Base-by-base conservation (phyloP, 148 eudicot species). In the Agrostemma githago region DNA sequence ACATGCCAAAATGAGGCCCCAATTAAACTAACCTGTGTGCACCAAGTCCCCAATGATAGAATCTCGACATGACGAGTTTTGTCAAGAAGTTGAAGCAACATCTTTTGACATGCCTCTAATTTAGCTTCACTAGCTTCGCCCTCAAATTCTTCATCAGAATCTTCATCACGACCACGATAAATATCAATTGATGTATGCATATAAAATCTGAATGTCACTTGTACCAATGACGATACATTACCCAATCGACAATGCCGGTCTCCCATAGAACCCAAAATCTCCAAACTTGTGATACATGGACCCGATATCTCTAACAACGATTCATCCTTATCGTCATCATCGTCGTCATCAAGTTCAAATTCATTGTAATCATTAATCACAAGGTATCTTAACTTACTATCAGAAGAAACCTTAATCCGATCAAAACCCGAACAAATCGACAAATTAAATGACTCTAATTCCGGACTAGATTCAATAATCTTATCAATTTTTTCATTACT, bases 1-100 rank as follows among this genome's bases (percentile, higher is more conserved):
- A n/a, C n/a, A n/a, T n/a, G n/a, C n/a, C n/a, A n/a, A n/a, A n/a
- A n/a, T n/a, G n/a, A n/a, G n/a, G n/a, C n/a, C n/a, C n/a, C n/a
- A n/a, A n/a, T n/a, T n/a, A n/a, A n/a, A 26, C 78, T 75, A 20
- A 75, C 78, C 72, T 76, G 72, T 6, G 53, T 63, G 34, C 62
- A 67, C 78, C 78, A 68, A 68, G 57, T 41, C 56, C 66, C 67
- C 2, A 76, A 8, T 6, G 43, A 58, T 20, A 76, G 66, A 41
- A 58, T 74, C 72, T 46, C 62, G 26, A 68, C 78, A 59, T 68
- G 78, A 38, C 54, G 12, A 59, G 59, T 38, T 8, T 58, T 34
- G 11, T 44, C 15, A 62, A 68, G 51, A 15, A 76, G 72, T 42
- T 15, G 41, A 51, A 48, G 56, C 58, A 59, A 38, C 40, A 57